phyloP scores from a whole-genome alignment of 2,329 filamentous ascomycete species.

The Pezicula rhizophila region DNA sequence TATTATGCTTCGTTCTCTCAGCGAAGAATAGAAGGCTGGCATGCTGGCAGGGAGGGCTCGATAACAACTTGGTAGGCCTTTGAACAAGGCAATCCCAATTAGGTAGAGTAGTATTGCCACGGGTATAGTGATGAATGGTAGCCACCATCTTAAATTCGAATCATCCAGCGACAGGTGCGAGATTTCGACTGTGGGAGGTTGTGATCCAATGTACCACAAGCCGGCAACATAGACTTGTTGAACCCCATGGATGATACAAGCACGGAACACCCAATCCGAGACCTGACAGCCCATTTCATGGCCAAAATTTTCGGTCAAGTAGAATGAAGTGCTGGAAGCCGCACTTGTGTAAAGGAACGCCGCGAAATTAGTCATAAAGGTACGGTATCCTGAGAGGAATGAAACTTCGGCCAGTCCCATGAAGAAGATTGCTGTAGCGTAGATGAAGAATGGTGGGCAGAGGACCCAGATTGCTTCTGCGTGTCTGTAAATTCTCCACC shows the following conservation, averaged over 20 bases:
- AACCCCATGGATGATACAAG: not conserved
- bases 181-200: not conserved
- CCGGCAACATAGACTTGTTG: not conserved
- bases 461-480: not conserved
- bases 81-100: not conserved
- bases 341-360: not conserved
- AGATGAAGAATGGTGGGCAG: not conserved
- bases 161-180: not conserved
- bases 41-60: not conserved
- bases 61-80: not conserved
- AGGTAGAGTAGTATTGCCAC: not conserved
- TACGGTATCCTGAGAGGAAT: not conserved
- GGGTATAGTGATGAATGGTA: not conserved
- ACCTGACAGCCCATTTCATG: not conserved
- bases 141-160: not conserved
- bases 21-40: not conserved
- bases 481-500: not conserved
- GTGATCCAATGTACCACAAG: not conserved
- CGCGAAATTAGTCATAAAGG: not conserved
- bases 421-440: not conserved
- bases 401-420: not conserved
- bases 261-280: not conserved
- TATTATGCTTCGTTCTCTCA: not conserved
- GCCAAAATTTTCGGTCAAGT: not conserved
- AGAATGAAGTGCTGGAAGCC: not conserved